phyloP scores from a whole-genome alignment of 257 asterid genomes.

The Penstemon davidsonii region DNA sequence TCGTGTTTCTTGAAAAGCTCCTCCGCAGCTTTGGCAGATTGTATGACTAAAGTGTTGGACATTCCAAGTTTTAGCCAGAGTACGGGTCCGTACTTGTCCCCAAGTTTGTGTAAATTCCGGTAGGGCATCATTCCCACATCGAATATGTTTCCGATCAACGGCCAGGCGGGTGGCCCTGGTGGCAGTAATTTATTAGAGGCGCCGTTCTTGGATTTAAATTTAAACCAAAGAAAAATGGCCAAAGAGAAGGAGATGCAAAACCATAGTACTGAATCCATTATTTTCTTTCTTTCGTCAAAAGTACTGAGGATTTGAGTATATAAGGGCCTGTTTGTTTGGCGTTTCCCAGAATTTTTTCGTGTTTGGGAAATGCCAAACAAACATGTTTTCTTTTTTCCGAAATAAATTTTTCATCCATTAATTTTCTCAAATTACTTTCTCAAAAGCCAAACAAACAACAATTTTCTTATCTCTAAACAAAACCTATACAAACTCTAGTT shows the following conservation, averaged over 20 bases:
- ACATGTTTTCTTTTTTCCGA: no score
- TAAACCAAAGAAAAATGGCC: not conserved
- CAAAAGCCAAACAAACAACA: no score
- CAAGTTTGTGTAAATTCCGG: constrained; percentile 24
- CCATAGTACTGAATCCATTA: constrained; percentile 18
- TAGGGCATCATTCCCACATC: constrained; percentile 40
- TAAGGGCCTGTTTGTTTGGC: no score
- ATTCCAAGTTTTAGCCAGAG: constrained; percentile 43
- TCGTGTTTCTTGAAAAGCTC: constrained; percentile 52
- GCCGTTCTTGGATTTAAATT: constrained; percentile 4
- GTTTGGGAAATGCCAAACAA: no score
- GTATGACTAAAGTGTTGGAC: constrained; percentile 32
- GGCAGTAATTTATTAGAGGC: constrained; percentile 27
- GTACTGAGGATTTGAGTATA: no score
- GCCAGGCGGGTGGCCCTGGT: constrained; percentile 56
- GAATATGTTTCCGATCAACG: constrained; percentile 45
- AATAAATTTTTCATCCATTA: no score
- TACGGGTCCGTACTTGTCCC: constrained; percentile 37
- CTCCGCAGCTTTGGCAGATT: constrained; percentile 34
- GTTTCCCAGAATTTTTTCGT: no score
- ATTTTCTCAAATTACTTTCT: no score
- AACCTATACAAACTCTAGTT: no score
- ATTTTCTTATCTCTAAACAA: no score
- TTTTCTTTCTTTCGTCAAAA: no score
- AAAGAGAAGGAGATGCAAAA: constrained; percentile 2